phyloP scores from a whole-genome alignment of 176 grass and related monocot genomes.

The Hordeum marinum region DNA sequence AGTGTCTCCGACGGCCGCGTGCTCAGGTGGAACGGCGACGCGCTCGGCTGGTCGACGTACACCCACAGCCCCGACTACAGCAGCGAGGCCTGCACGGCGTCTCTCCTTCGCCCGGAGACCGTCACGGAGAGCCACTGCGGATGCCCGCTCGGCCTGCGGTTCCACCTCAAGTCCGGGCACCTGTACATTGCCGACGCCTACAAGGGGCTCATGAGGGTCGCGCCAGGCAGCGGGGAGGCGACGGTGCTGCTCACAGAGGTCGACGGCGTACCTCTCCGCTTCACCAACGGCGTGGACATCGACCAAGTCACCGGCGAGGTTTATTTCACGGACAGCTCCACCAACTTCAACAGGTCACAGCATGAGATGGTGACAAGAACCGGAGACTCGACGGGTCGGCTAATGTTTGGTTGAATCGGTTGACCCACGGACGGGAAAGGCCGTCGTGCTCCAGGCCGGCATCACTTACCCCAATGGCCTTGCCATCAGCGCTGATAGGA shows the following conservation, averaged over 20 bases:
- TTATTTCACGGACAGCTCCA: slow-evolving; percentile 33
- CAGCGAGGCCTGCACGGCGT: not conserved
- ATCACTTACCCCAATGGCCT: not conserved
- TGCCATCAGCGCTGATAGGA: no score
- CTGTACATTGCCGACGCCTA: not conserved
- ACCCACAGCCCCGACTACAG: not conserved
- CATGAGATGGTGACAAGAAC: not conserved
- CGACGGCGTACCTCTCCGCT: slow-evolving; percentile 12
- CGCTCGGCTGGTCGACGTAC: not conserved
- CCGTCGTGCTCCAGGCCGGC: not conserved
- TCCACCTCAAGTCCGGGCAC: not conserved
- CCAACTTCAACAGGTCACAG: not conserved
- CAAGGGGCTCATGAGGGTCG: not conserved
- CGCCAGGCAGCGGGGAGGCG: not conserved
- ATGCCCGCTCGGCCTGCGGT: not conserved
- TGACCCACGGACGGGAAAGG: not conserved
- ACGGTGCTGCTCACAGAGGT: not conserved
- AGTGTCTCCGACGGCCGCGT: not conserved
- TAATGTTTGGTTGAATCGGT: no score
- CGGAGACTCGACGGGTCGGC: not conserved
- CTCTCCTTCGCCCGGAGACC: not conserved
- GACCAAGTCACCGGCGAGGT: slow-evolving; percentile 1
- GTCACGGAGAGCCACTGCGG: not conserved
- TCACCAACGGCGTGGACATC: slow-evolving; percentile 24
- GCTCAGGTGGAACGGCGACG: not conserved